phyloP scores from a whole-genome alignment of 2,329 filamentous ascomycete species.

The Catunica adiposa region DNA sequence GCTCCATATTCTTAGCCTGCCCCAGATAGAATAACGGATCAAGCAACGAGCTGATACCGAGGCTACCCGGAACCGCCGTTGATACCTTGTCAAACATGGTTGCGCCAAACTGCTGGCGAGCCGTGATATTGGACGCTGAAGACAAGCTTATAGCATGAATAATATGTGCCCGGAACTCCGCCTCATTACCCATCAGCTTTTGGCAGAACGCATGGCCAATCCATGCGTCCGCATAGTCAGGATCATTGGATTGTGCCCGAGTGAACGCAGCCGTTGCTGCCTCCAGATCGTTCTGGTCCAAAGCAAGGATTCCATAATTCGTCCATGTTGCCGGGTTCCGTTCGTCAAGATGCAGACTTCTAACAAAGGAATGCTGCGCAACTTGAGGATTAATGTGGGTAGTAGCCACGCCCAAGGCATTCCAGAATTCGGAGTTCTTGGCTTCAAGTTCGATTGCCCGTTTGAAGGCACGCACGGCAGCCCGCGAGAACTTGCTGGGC shows the following conservation, averaged over 20 bases:
- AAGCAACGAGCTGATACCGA: conserved; percentile 47
- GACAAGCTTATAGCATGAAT: conserved; percentile 90
- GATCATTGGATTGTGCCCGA: conserved; percentile 81
- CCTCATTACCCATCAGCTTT: conserved; percentile 52
- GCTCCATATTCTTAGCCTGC: conserved; percentile 57
- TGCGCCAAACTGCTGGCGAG: conserved; percentile 62
- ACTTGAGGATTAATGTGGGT: conserved; percentile 72
- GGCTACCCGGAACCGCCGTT: conserved; percentile 30
- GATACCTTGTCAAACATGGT: conserved; percentile 72
- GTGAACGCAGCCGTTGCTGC: conserved; percentile 86
- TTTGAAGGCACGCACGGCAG: conserved; percentile 83
- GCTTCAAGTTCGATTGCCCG: conserved; percentile 88
- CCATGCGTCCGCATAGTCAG: conserved; percentile 88
- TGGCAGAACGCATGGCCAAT: conserved; percentile 81
- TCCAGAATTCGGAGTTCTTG: conserved; percentile 93
- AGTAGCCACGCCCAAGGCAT: conserved; percentile 80
- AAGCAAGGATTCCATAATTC: conserved; percentile 73
- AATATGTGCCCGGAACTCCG: conserved; percentile 71
- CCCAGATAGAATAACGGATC: conserved; percentile 78
- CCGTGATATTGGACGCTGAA: conserved; percentile 54
- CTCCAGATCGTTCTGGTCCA: conserved; percentile 66
- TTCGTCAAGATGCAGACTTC: conserved; percentile 86
- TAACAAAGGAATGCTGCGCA: conserved; percentile 81
- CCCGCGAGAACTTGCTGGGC: conserved; percentile 54
- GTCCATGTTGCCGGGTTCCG: conserved; percentile 73